Evolutionary conservation across 177 flowering plant species (phyloP), one percentile per base, ranked within the genome.

Genomic region (Vitis hybrid): DNA sequence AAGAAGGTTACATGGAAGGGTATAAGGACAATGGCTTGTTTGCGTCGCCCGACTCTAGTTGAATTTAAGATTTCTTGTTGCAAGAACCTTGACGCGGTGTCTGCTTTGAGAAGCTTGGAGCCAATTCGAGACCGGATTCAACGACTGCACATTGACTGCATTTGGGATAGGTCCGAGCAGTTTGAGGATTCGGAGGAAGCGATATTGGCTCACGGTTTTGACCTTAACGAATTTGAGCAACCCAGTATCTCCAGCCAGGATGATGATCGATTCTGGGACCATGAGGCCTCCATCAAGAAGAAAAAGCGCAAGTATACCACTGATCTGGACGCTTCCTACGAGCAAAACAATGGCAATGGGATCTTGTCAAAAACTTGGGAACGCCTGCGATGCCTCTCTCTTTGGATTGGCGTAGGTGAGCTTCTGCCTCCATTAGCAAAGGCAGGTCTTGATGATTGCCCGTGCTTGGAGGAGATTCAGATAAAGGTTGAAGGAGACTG

Each of bases 401-500:
- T 92, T 2, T 92, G 99, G 98, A 84, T 90, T 51, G 78, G 77
- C 1, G 97, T 91, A 3, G 99, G 99, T 0, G 91, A 92, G 73
- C 78, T 87, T 51, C 61, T 94, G 68, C 83, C 73, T n/a, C 95
- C 95, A 0, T 70, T 96, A 50, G 71, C 77, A 2, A 60, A 58
- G 74, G 79, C 74, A 0, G 97, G 98, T 12, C 85, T 96, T 0
- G 90, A 88, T 65, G 73, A 78, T 54, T 96, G 99, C 74, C 99
- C 98, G 0, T 76, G 69, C 48, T 70, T 94, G 80, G 92, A 87
- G 74, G 97, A 94, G 80, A 82, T 93, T 15, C 60, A 55, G 32
- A 87, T 94, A 52, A 84, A 76, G 70, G 85, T 96, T 1, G 99
- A 92, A 71, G 99, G 99, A 18, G 99, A 96, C 64, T 88, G 95